Conservation (phyloP, 495 filamentous ascomycete species). For the Aspergillus egyptiacus region DNA sequence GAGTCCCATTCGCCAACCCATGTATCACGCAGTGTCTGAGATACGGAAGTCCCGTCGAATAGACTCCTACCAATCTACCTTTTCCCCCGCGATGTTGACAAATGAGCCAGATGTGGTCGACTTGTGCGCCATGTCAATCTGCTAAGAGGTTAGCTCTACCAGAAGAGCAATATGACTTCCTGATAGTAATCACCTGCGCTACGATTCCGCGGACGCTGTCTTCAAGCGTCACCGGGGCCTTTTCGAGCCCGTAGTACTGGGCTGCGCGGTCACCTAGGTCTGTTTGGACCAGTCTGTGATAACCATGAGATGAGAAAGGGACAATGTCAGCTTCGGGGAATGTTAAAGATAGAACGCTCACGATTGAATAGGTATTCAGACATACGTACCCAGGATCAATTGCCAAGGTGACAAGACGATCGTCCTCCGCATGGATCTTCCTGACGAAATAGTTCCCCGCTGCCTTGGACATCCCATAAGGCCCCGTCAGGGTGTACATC, state of each 20-base stretch:
- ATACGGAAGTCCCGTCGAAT: too few relatives aligned
- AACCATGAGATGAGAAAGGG: not conserved
- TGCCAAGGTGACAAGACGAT: constrained; percentile 24
- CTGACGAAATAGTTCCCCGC: constrained; percentile 33
- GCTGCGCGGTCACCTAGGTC: constrained; percentile 19
- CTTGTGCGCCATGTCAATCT: constrained; percentile 2
- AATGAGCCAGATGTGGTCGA: constrained; percentile 10
- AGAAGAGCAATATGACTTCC: not conserved
- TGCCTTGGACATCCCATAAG: constrained; percentile 37
- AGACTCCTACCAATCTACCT: constrained; percentile 8
- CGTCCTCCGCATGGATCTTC: constrained; percentile 35
- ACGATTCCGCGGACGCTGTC: constrained; percentile 17
- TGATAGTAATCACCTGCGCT: not conserved
- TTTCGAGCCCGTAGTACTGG: constrained; percentile 10
- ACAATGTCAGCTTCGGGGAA: not conserved
- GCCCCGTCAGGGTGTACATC: constrained; percentile 15
- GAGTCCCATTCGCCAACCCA: too few relatives aligned
- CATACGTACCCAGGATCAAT: constrained; percentile 34
- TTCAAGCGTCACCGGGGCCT: constrained; percentile 17
- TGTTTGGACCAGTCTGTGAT: constrained; percentile 20
- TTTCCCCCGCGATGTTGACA: constrained; percentile 3
- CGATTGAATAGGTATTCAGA: too few relatives aligned
- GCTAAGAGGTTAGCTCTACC: not conserved
- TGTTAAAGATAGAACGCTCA: not conserved
- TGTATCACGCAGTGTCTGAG: too few relatives aligned